These are phyloP conservation scores for Diutina ranongensis DNA, from an alignment of 1,139 yeast genomes.

Conservation along the genomic window DNA sequence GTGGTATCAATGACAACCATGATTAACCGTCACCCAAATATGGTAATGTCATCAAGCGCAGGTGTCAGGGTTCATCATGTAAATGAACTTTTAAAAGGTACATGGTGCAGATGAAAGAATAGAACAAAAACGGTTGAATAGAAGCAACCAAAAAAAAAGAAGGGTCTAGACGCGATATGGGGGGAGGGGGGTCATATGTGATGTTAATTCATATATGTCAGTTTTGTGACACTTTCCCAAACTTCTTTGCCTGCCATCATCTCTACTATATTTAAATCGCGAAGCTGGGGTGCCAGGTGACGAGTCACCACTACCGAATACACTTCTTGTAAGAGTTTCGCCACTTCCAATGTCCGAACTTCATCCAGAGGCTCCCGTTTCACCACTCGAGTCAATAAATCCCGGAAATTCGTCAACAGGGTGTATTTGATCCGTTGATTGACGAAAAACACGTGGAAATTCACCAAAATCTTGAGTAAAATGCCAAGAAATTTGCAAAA, in stretches of 20 bases:
- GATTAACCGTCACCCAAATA: too few species aligned
- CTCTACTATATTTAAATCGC: neutral
- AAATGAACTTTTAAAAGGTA: neutral
- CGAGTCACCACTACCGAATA: neutral
- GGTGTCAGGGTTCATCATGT: neutral
- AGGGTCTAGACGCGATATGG: neutral
- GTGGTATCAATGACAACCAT: too few species aligned
- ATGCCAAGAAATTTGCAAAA: constrained; percentile 26
- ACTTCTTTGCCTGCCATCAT: constrained; percentile 6
- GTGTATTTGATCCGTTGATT: neutral
- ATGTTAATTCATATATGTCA: neutral
- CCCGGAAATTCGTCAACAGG: constrained; percentile 5
- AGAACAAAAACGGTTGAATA: too few species aligned
- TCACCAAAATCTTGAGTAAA: constrained; percentile 26
- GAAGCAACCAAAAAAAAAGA: too few species aligned
- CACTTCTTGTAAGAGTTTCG: neutral
- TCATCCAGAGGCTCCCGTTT: constrained; percentile 2
- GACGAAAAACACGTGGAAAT: constrained; percentile 23
- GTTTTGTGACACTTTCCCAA: constrained; percentile 1
- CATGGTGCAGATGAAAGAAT: neutral
- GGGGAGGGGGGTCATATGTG: neutral
- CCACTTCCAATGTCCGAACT: neutral
- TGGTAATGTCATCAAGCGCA: neutral
- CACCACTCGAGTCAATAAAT: neutral
- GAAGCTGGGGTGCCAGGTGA: constrained; percentile 4